These are phyloP conservation scores for Erucastrum elatum DNA, from an alignment of 345 rosid genomes.

Conservation along the genomic window DNA sequence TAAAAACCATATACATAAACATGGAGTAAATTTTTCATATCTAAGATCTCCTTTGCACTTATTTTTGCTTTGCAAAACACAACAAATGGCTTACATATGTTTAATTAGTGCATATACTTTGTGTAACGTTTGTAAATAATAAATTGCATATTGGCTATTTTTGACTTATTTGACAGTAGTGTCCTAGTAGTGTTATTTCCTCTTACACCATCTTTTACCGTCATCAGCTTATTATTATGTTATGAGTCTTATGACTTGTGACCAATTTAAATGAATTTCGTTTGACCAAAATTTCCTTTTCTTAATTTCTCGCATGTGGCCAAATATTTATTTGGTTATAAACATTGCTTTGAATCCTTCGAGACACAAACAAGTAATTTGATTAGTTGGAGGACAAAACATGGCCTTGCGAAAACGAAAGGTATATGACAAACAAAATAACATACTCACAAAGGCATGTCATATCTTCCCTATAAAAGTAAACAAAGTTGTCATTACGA, in stretches of 20 bases:
- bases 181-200: neutral
- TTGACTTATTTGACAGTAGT: neutral
- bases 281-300: neutral
- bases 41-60: neutral
- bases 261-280: neutral
- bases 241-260: neutral
- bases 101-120: neutral
- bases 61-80: neutral
- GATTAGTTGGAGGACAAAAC: constrained; percentile 21
- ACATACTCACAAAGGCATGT: constrained; percentile 1
- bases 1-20: neutral
- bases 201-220: neutral
- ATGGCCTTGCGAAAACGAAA: constrained; percentile 27
- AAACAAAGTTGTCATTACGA: constrained; percentile 1
- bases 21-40: neutral
- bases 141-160: neutral
- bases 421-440: constrained; percentile 30
- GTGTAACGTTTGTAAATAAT: neutral
- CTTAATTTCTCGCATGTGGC: neutral
- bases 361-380: constrained; percentile 3
- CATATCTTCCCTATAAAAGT: constrained; percentile 27
- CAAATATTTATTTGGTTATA: neutral
- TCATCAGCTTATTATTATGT: no score
- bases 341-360: constrained; percentile 1
- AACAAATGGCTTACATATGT: neutral